Evolutionary conservation across 306 rosid genomes (phyloP).

Genomic region (Dryas drummondii): DNA sequence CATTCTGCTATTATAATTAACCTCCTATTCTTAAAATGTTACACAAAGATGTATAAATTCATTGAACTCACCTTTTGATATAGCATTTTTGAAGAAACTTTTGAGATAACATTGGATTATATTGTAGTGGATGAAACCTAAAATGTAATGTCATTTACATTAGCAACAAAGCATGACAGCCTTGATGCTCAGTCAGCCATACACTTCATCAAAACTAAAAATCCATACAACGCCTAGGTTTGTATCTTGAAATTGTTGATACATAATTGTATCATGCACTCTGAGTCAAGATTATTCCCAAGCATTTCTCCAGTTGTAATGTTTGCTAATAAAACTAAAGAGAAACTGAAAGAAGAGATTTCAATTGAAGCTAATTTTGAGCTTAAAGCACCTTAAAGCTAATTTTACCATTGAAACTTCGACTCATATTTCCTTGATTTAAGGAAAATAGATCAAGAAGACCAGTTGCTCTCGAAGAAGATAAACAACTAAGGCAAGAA

Average conservation of each 20-base stretch:
- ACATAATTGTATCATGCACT: neutral
- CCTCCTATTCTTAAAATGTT: neutral
- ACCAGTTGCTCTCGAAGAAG: no score
- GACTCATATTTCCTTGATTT: neutral
- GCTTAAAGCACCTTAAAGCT: neutral
- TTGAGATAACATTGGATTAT: neutral
- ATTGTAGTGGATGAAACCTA: neutral
- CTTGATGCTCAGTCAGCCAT: neutral
- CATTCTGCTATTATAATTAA: neutral
- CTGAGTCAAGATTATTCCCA: neutral
- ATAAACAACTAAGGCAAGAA: no score
- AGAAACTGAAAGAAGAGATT: neutral
- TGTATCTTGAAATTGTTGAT: neutral
- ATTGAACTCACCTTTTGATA: neutral
- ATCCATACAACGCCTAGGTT: neutral
- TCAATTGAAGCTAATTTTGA: neutral
- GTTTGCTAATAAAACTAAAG: neutral
- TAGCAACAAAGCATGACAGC: neutral
- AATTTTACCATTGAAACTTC: neutral
- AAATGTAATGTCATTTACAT: neutral
- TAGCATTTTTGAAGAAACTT: neutral
- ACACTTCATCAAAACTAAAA: neutral
- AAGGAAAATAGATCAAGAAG: neutral
- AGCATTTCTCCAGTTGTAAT: neutral
- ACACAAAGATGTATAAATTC: slow-evolving; percentile 4